Conservation (phyloP, 1,284 basidiomycete genomes). For the Naganishia liquefaciens region DNA sequence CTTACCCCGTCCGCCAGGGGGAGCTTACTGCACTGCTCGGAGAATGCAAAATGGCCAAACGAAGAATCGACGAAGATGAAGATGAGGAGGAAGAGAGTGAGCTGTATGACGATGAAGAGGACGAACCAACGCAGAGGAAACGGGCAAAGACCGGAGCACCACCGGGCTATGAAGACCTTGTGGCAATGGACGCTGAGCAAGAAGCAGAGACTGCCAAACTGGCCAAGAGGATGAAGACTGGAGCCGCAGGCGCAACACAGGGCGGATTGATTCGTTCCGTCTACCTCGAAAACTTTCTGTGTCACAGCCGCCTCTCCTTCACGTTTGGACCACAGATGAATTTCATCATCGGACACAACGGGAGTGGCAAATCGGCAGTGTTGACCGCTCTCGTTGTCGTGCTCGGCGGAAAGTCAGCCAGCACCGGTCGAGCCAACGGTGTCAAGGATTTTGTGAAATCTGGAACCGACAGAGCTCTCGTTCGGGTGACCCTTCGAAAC, state of each 20-base stretch:
- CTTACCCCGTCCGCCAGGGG: no score
- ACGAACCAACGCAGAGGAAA: constrained; percentile 1
- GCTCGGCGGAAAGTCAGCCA: constrained; percentile 84
- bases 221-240: constrained; percentile 5
- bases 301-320: constrained; percentile 80
- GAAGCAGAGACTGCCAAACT: constrained; percentile 12
- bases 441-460: constrained; percentile 76
- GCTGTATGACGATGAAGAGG: neutral
- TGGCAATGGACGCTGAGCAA: neutral
- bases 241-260: neutral
- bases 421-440: constrained; percentile 83
- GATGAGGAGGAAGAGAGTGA: constrained; percentile 15
- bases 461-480: constrained; percentile 12
- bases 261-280: constrained; percentile 25
- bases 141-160: constrained; percentile 5
- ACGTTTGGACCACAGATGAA: constrained; percentile 88
- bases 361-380: constrained; percentile 86
- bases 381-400: constrained; percentile 91
- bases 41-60: neutral
- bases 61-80: neutral
- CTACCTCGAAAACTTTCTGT: constrained; percentile 92
- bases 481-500: constrained; percentile 24
- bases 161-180: neutral
- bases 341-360: constrained; percentile 86
- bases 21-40: no score